These are phyloP conservation scores for Colletotrichum sidae DNA, from an alignment of 2,329 filamentous ascomycete species.

Conservation along the genomic window DNA sequence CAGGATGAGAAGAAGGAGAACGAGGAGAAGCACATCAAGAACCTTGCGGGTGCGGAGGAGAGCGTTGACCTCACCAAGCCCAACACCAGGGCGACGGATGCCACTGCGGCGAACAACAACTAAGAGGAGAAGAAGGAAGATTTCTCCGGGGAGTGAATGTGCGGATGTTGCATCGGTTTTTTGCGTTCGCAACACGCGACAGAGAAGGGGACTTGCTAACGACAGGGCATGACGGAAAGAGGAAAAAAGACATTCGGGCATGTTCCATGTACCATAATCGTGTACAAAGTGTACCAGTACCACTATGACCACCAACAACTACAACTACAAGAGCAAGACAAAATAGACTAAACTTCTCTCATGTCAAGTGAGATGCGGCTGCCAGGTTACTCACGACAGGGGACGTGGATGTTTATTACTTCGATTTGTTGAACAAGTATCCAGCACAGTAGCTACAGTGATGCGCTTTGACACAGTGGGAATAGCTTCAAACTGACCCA, in stretches of 20 bases:
- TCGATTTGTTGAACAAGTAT: no score
- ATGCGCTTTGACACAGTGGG: not conserved
- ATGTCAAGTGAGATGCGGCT: not conserved
- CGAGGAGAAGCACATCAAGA: slow-evolving; percentile 31
- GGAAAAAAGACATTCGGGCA: slow-evolving; percentile 6
- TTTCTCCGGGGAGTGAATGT: not conserved
- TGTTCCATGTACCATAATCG: slow-evolving; percentile 35
- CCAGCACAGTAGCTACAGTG: no score
- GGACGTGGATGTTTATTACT: no score
- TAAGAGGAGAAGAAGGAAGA: slow-evolving; percentile 1
- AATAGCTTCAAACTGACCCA: slow-evolving; percentile 7
- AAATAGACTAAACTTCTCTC: slow-evolving; percentile 34
- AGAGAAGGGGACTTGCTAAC: slow-evolving; percentile 12
- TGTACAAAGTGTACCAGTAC: slow-evolving; percentile 36
- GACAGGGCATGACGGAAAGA: slow-evolving; percentile 32
- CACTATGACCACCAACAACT: no score
- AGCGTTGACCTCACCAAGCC: slow-evolving; percentile 32
- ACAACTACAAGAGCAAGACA: slow-evolving; percentile 4
- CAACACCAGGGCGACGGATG: slow-evolving; percentile 45
- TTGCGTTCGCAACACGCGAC: no score
- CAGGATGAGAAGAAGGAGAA: slow-evolving; percentile 30
- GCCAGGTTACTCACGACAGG: no score
- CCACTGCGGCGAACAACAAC: slow-evolving; percentile 47
- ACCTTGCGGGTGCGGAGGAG: slow-evolving; percentile 13
- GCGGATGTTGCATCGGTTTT: no score